Conservation (phyloP, 441 rosid genomes). For the Bocquillonia castaneifolia region DNA sequence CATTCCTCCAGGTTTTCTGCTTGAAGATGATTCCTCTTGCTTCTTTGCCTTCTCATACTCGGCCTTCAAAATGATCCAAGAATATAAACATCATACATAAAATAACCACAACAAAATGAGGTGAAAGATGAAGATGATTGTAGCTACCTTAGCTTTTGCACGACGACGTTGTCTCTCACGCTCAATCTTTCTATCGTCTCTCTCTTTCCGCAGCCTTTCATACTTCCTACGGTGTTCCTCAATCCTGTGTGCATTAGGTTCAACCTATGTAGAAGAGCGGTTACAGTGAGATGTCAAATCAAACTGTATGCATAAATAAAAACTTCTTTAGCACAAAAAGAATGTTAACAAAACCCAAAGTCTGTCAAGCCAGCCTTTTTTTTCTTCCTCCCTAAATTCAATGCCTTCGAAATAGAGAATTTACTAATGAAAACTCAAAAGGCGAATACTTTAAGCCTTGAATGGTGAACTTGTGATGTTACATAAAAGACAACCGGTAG, state of each 20-base stretch:
- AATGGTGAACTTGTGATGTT: no score
- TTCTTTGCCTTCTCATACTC: slow-evolving; percentile 90
- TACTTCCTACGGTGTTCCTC: slow-evolving; percentile 95
- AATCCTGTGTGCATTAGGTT: slow-evolving; percentile 78
- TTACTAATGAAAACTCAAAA: background rate
- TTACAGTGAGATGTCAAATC: background rate
- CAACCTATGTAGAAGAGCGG: slow-evolving; percentile 54
- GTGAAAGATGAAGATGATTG: background rate
- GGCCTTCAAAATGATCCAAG: slow-evolving; percentile 45
- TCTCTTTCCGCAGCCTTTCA: slow-evolving; percentile 75
- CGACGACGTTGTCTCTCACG: slow-evolving; percentile 69
- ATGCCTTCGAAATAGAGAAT: background rate
- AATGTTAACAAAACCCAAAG: no score
- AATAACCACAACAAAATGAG: slow-evolving; percentile 5
- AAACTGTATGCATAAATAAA: background rate
- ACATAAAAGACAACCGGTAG: no score
- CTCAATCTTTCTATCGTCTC: slow-evolving; percentile 71
- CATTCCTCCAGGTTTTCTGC: slow-evolving; percentile 55
- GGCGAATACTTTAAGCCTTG: background rate
- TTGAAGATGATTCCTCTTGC: slow-evolving; percentile 81
- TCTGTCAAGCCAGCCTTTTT: background rate
- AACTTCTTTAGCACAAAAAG: no score
- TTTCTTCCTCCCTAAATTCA: no score
- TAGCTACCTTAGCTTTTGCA: slow-evolving; percentile 81
- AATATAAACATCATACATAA: background rate